Evolutionary conservation across 306 rosid genomes (phyloP).

Genomic region (Astragalus glycyphyllos): DNA sequence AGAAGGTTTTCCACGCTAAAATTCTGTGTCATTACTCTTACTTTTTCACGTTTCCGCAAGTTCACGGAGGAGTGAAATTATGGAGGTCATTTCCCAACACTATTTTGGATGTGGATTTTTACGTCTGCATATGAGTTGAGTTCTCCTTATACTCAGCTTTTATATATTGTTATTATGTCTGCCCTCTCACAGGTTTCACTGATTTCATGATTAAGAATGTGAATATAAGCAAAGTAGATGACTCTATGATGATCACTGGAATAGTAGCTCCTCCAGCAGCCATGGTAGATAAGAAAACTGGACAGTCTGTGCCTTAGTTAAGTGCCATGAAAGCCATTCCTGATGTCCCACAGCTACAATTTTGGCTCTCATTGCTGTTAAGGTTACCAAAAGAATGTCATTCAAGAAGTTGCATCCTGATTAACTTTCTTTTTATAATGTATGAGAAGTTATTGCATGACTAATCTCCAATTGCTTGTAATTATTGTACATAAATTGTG

Average conservation of each 20-base stretch:
- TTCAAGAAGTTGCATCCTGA: constrained; percentile 20
- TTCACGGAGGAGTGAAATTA: too few relatives aligned
- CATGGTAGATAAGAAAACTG: constrained; percentile 60
- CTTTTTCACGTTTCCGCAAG: too few relatives aligned
- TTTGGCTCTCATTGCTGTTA: constrained; percentile 54
- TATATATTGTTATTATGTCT: too few relatives aligned
- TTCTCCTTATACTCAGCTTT: too few relatives aligned
- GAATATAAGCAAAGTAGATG: constrained; percentile 50
- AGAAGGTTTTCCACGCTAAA: too few relatives aligned
- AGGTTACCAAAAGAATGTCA: constrained; percentile 53
- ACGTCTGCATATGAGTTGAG: too few relatives aligned
- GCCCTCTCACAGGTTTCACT: too few relatives aligned
- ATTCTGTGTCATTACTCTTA: too few relatives aligned
- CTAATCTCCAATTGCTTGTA: constrained; percentile 3
- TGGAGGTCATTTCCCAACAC: too few relatives aligned
- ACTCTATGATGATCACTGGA: constrained; percentile 58
- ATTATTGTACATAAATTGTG: not conserved
- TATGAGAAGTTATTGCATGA: not conserved
- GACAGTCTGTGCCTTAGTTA: constrained; percentile 56
- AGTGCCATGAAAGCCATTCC: constrained; percentile 58
- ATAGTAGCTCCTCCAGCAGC: constrained; percentile 63
- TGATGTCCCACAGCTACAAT: constrained; percentile 62
- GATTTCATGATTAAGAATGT: constrained; percentile 43
- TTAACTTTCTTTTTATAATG: constrained; percentile 3
- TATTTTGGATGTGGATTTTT: too few relatives aligned